Conservation (phyloP, 225 moss, liverwort and hornwort genomes). For the Sphagnum contortum region DNA sequence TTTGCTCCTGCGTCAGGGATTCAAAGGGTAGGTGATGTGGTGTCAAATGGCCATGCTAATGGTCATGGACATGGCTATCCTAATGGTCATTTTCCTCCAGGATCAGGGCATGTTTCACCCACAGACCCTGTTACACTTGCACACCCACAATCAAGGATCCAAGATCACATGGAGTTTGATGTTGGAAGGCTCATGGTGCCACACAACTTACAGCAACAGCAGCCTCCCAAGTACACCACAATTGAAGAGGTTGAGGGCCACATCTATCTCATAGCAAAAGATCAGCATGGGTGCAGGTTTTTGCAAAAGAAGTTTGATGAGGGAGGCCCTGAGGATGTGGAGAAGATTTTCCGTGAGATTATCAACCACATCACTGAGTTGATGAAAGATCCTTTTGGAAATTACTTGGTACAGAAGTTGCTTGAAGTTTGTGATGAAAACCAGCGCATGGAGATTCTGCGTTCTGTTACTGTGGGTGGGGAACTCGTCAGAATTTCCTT, state of each 20-base stretch:
- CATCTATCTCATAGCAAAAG: conserved; percentile 56
- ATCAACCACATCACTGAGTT: conserved; percentile 59
- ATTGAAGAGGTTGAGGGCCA: conserved; percentile 58
- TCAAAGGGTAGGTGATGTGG: conserved; percentile 6
- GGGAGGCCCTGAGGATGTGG: conserved; percentile 52
- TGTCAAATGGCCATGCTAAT: conserved; percentile 8
- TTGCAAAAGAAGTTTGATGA: conserved; percentile 64
- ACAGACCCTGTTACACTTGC: background rate
- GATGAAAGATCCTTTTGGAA: conserved; percentile 63
- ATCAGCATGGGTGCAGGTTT: conserved; percentile 62
- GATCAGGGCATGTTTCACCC: conserved; percentile 10
- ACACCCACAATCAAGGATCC: conserved; percentile 19
- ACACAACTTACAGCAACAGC: conserved; percentile 25
- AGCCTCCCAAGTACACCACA: conserved; percentile 55
- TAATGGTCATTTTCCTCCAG: conserved; percentile 8
- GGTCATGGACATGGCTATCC: conserved; percentile 6
- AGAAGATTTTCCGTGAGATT: conserved; percentile 55
- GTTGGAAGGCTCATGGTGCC: conserved; percentile 16
- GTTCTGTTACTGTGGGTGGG: conserved; percentile 43
- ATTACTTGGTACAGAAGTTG: conserved; percentile 60
- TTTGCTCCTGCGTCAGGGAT: conserved; percentile 3
- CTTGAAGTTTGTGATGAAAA: conserved; percentile 50
- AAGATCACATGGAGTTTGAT: conserved; percentile 28
- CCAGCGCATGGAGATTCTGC: conserved; percentile 57
- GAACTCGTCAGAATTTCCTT: conserved; percentile 51